Conservation (phyloP, 257 asterid species). For the Echites panduratus region DNA sequence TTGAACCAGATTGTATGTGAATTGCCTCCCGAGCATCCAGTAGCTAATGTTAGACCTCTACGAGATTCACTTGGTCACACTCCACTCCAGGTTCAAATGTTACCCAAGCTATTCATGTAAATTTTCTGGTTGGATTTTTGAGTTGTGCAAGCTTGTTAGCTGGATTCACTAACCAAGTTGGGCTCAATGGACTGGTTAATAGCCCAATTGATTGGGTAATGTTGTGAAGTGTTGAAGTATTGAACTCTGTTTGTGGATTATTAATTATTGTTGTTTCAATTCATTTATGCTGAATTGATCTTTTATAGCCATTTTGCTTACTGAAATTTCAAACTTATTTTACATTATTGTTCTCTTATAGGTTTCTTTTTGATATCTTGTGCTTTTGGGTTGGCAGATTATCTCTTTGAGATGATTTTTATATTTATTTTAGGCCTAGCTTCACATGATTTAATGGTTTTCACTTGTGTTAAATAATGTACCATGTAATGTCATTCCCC, state of each 20-base stretch:
- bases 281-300: neutral
- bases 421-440: neutral
- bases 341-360: neutral
- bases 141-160: neutral
- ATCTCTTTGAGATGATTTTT: neutral
- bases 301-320: neutral
- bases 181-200: neutral
- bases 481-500: neutral
- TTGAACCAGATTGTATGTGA: constrained; percentile 93
- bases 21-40: constrained; percentile 99
- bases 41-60: constrained; percentile 85
- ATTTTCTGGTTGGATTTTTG: neutral
- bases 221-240: no score
- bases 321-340: neutral
- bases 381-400: neutral
- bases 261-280: no score
- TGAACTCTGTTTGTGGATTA: no score
- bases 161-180: neutral
- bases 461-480: neutral
- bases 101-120: neutral
- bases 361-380: constrained; percentile 1
- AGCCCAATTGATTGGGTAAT: no score
- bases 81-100: constrained; percentile 73
- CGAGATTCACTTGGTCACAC: constrained; percentile 97
- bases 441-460: neutral